Evolutionary conservation across 2,329 filamentous ascomycete genomes (phyloP).

Genomic region (Fusarium tupiense): DNA sequence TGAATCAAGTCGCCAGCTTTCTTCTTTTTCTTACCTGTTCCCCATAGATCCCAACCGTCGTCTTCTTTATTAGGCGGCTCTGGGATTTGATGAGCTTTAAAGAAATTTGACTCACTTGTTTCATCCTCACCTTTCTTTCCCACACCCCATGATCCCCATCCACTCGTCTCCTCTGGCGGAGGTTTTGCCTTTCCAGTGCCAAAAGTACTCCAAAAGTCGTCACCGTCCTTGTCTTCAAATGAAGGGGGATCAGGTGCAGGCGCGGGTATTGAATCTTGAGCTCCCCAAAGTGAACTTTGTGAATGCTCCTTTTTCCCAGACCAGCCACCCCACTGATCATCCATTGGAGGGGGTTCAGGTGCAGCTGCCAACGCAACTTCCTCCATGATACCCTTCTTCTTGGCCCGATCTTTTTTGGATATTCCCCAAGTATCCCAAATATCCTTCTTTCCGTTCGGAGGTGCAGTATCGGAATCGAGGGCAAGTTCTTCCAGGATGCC

Average conservation of each 20-base stretch:
- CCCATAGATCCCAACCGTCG: conserved; percentile 44
- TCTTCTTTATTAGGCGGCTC: conserved; percentile 29
- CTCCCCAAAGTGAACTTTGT: conserved; percentile 40
- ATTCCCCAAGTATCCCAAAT: conserved; percentile 47
- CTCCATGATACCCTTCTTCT: conserved; percentile 46
- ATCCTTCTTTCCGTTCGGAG: conserved; percentile 43
- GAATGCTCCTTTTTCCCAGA: conserved; percentile 47
- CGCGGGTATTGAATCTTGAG: conserved; percentile 30
- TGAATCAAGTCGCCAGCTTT: conserved; percentile 49
- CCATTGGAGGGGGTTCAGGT: conserved; percentile 39
- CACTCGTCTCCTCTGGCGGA: conserved; percentile 27
- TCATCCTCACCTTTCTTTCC: conserved; percentile 41
- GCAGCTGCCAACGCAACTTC: conserved; percentile 29
- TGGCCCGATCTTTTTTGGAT: conserved; percentile 47
- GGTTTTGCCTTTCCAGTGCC: conserved; percentile 39
- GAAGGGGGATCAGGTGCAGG: conserved; percentile 38
- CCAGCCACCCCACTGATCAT: conserved; percentile 44
- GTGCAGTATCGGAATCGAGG: conserved; percentile 38
- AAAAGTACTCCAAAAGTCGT: conserved; percentile 43
- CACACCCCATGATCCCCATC: conserved; percentile 39
- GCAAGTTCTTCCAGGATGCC: conserved; percentile 26
- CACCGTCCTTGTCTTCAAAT: conserved; percentile 30
- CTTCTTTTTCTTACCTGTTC: conserved; percentile 52
- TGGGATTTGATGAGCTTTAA: conserved; percentile 16
- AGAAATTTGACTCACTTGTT: conserved; percentile 17